A percentile compares a stretch with the other conserved stretches of the same genome.
Evolutionary conservation across 2,329 filamentous ascomycete genomes (phyloP).

Genomic region (Fusarium metavorans): DNA sequence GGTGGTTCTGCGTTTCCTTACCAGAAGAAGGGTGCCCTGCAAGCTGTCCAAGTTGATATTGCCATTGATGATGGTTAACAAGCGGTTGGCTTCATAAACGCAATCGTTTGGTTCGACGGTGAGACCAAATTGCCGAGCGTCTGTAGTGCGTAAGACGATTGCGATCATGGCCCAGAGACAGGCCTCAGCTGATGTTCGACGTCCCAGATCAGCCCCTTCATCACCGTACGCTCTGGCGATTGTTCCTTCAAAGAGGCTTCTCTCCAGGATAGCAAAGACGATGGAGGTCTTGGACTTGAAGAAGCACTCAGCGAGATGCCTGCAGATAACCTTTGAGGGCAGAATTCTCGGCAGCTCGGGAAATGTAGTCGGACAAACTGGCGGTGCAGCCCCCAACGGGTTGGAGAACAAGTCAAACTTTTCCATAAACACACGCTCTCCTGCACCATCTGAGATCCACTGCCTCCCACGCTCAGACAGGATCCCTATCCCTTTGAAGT

Average conservation of each 20-base stretch:
- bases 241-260: constrained; percentile 19
- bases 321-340: neutral
- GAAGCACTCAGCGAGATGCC: constrained; percentile 15
- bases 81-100: constrained; percentile 4
- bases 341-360: constrained; percentile 16
- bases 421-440: constrained; percentile 31
- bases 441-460: constrained; percentile 36
- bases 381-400: constrained; percentile 1
- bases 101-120: constrained; percentile 9
- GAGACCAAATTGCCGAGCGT: constrained; percentile 1
- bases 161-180: constrained; percentile 27
- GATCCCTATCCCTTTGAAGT: constrained; percentile 35
- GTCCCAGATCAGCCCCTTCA: neutral
- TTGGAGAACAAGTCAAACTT: constrained; percentile 31
- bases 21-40: constrained; percentile 26
- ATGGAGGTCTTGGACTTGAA: constrained; percentile 28
- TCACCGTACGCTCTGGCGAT: constrained; percentile 14
- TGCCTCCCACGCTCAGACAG: constrained; percentile 25
- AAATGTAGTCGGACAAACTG: neutral
- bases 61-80: constrained; percentile 13
- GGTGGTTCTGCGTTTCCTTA: neutral
- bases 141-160: constrained; percentile 12
- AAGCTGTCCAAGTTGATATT: constrained; percentile 22
- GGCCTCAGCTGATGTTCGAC: constrained; percentile 7
- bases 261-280: constrained; percentile 22